These are phyloP conservation scores for Cicer cuneatum DNA, from an alignment of 306 rosid species.

Conservation along the genomic window DNA sequence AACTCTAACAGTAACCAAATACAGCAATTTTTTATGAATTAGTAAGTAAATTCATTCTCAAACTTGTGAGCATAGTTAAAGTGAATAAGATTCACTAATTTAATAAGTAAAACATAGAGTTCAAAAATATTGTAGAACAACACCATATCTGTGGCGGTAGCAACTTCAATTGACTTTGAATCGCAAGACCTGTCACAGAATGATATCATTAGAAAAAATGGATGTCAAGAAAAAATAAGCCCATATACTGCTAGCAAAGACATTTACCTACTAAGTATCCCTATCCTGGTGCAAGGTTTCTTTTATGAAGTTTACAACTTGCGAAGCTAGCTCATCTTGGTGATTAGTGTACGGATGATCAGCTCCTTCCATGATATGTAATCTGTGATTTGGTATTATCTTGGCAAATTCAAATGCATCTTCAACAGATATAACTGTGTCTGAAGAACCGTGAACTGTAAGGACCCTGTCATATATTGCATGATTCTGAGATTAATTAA, in stretches of 20 bases:
- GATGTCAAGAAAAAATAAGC: constrained; percentile 6
- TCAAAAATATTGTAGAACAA: constrained; percentile 8
- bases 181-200: constrained; percentile 32
- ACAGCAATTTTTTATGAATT: too few species aligned
- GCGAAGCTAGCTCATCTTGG: constrained; percentile 61
- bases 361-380: constrained; percentile 69
- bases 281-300: constrained; percentile 53
- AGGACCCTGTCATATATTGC: constrained; percentile 63
- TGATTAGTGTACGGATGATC: constrained; percentile 65
- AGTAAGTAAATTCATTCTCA: too few species aligned
- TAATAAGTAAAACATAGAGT: constrained; percentile 6
- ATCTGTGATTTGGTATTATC: constrained; percentile 77
- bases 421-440: constrained; percentile 57
- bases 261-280: constrained; percentile 48
- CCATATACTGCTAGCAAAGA: constrained; percentile 22
- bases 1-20: too few species aligned
- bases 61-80: too few species aligned
- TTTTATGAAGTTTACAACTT: constrained; percentile 62
- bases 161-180: constrained; percentile 33
- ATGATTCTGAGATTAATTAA: constrained; percentile 39
- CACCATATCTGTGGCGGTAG: not conserved
- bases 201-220: constrained; percentile 1
- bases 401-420: constrained; percentile 68
- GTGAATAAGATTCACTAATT: constrained; percentile 14
- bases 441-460: constrained; percentile 80